Base-by-base conservation (phyloP, 2,329 filamentous ascomycete genomes). In the Cordyceps cateniannulata region DNA sequence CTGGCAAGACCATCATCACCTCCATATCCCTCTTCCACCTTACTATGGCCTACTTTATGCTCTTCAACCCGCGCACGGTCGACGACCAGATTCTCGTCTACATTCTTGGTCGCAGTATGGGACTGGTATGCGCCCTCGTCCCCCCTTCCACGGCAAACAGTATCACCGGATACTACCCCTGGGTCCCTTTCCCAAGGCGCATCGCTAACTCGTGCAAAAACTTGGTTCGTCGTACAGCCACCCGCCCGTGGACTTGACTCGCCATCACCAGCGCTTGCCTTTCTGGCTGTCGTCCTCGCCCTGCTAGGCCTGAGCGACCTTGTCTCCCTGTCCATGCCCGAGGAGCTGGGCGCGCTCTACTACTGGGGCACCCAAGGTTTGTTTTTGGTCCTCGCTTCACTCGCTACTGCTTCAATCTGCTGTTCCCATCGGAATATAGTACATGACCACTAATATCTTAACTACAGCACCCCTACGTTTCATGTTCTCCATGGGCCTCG, bases 21-120 rank as follows among this genome's bases (percentile, higher is more conserved):
- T 87, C 86, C 57, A 78, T 96, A 67, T 89, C 89, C 67, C 83
- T 96, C 71, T 91, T 95, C 78, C 90, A 96, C 76, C 75, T 96
- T 65, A 90, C 90, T 6, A 79, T 95, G 53, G 91, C 87, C 68
- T 92, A 88, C 75, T 91, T 95, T 78, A 88, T 97, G 76, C 81
- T 96, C 68, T 88, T 85, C 47, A 86, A 82, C 62, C 93, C 93
- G 6, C 76, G 78, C 63, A 80, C 83, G 48, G 81, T 97, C 68
- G 85, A 89, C 53, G 88, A 93, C 70, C 91, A 96, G 69, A 86
- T 88, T 57, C 73, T 96, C 24, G 90, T 96, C 52, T 90, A 85
- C 66, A 82, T 96, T 32, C 77, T 96, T 27, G 91, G 91, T 59
- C 89, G 96, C 73, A 85, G 90, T 58, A 90, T 96, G 85, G 85